phyloP scores from a whole-genome alignment of 306 rosid species.

The Inga leiocalycina region DNA sequence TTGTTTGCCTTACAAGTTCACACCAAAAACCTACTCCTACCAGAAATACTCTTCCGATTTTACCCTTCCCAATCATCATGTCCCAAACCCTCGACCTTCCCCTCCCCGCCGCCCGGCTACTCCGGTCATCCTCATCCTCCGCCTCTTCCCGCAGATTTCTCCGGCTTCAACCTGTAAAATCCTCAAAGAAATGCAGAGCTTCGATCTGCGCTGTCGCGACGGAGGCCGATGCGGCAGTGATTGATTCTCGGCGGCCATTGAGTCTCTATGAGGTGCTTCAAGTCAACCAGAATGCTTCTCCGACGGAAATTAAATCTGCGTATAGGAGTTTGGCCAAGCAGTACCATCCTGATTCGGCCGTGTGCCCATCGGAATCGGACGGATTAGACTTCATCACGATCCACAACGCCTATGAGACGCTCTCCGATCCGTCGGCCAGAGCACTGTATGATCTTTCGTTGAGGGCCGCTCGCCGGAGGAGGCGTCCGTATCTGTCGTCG shows the following conservation, averaged over 20 bases:
- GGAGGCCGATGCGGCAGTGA: not conserved
- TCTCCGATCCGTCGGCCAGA: slow-evolving; percentile 79
- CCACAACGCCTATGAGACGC: slow-evolving; percentile 76
- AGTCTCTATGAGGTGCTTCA: slow-evolving; percentile 38
- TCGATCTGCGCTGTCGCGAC: slow-evolving; percentile 2
- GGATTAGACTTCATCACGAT: slow-evolving; percentile 69
- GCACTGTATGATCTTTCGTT: slow-evolving; percentile 63
- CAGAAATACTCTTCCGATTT: not conserved
- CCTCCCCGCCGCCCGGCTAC: not conserved
- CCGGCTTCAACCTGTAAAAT: not conserved
- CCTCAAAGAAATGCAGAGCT: not conserved
- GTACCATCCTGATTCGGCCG: slow-evolving; percentile 71
- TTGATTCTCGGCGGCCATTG: slow-evolving; percentile 1
- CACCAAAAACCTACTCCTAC: not conserved
- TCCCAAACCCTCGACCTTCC: not conserved
- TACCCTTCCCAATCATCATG: slow-evolving; percentile 32
- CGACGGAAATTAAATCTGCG: slow-evolving; percentile 39
- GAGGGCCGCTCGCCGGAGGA: slow-evolving; percentile 22
- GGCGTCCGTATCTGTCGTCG: slow-evolving; percentile 13
- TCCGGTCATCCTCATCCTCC: not conserved
- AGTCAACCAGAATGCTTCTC: slow-evolving; percentile 33
- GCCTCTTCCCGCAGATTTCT: not conserved
- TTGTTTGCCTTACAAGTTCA: not conserved
- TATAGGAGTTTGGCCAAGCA: slow-evolving; percentile 47
- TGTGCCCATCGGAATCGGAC: slow-evolving; percentile 33